Evolutionary conservation across 2,329 filamentous ascomycete genomes (phyloP), one percentile per base, ranked within the genome.

Genomic region (Aotearoamyces nothofagi): DNA sequence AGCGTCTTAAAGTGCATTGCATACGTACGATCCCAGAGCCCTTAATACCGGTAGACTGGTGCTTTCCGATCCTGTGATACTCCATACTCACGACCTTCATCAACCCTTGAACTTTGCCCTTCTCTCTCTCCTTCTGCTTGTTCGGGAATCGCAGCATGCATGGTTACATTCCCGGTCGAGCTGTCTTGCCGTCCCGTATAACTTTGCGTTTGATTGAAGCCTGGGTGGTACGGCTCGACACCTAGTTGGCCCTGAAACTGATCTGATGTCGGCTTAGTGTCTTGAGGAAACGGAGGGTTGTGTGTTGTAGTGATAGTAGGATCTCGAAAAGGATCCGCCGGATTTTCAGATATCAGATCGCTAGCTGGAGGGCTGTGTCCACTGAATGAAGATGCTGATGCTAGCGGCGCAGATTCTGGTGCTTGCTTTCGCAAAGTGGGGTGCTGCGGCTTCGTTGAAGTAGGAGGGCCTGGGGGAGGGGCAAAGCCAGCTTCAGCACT

Each of bases 161-260:
- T 47, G 1, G 41, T 42, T 4, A 32, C 26, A 12, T 41, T 39
- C 2, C 30, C 37, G 5, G 34, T 27, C 3, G 36, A 31, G 29
- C 41, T 44, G 22, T 46, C 39, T 15, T 47, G 42, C 32, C 44
- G 40, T 7, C 34, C 40, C 5, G 36, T 26, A 32, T 43, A 44
- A 24, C 42, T 44, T 25, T 38, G 34, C 6, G 40, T 44, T 19
- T 43, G 38, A 22, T 35, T 34, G 16, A 50, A 51, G 4, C 45
- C 47, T 5, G 47, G 47, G 30, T 51, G 47, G 28, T 49, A 51
- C n/a, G 47, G 47, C 29, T 51, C 47, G 20, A 47, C 36, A 10
- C 41, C 46, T 9, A 44, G 23, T 7, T 31, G 30, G 17, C 47
- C 46, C 22, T 46, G 40, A 24, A 47, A 50, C 24, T 46, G 41